Evolutionary conservation across 1,284 basidiomycete genomes (phyloP), one percentile per base, ranked within the genome.

Genomic region (Ceratobasidium sp.): DNA sequence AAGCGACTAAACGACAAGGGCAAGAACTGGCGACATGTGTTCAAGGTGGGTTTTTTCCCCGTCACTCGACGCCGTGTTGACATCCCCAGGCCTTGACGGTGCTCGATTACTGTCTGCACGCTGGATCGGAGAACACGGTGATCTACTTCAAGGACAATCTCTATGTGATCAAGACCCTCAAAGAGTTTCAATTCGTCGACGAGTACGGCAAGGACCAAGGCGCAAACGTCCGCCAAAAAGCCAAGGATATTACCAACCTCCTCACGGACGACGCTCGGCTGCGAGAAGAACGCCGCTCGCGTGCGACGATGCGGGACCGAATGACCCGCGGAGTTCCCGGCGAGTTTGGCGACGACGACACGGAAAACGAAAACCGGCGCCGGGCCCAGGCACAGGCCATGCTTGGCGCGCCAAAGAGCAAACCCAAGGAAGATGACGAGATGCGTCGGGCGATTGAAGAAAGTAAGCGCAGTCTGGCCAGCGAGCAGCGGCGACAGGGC

Each of bases 11-110:
- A 99, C 76, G 97, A 99, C 83, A 99, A 98, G 83, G 97, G 97
- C 45, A 99, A 99, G 87, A 98, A 99, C 77, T 99, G 97, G 97
- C 85, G 96, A 60, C 97, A 99, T 83, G 97, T 99, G 71, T 99
- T 98, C 87, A 99, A 99, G 85, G 93, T 89, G 72, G 7, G 45
- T 47, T 47, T 47, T 15, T 40, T 17, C 38, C 7, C 38, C 72
- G 81, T 77, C 50, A 27, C 38, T 53, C 50, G 29, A 65, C 32
- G 31, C 8, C 43, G 29, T 40, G 32, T 52, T 15, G 22, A 25
- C 40, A 3, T 34, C 45, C 50, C n/a, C 74, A 95, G 91, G 93
- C 94, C 56, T 84, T 99, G 67, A 98, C 96, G 0, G 86, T 99
- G 10, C 88, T 99, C 54, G 97, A 99, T 80, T 99, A 99, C 77